Conservation (phyloP, 371 early-diverging fungal genomes). For the Mucor plumbeus region DNA sequence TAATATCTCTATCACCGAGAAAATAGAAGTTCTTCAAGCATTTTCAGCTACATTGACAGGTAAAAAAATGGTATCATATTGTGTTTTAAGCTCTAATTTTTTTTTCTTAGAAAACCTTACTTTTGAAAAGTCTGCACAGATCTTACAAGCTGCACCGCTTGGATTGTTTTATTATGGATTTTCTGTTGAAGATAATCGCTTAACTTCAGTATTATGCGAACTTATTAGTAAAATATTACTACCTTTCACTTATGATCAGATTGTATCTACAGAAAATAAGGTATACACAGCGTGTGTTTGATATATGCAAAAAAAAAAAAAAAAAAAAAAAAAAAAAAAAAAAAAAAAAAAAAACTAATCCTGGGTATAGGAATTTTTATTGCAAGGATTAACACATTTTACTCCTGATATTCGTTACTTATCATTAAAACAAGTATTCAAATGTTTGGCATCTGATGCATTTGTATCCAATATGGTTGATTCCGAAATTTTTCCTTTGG, state of each 20-base stretch:
- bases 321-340: not conserved
- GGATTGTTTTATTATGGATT: constrained; percentile 38
- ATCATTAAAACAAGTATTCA: constrained; percentile 48
- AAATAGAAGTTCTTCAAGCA: constrained; percentile 32
- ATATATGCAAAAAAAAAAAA: not conserved
- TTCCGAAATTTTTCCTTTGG: constrained; percentile 44
- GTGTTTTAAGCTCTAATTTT: too few relatives aligned
- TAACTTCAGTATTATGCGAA: constrained; percentile 34
- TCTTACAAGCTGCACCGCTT: constrained; percentile 32
- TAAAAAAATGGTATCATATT: not conserved
- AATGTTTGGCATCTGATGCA: constrained; percentile 37
- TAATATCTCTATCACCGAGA: constrained; percentile 27
- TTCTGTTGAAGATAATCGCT: constrained; percentile 29
- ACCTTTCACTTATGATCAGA: constrained; percentile 35
- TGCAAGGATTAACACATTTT: constrained; percentile 50
- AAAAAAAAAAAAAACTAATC: not conserved
- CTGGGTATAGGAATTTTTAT: constrained; percentile 36
- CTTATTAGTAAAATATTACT: constrained; percentile 35
- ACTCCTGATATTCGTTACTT: constrained; percentile 50
- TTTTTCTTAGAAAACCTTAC: constrained; percentile 16
- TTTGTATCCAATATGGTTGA: constrained; percentile 38
- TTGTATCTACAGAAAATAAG: constrained; percentile 33
- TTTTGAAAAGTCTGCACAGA: constrained; percentile 31
- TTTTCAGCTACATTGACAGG: constrained; percentile 39
- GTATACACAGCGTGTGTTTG: not conserved